Conservation (phyloP, 306 rosid species). For the Bauhinia variegata region DNA sequence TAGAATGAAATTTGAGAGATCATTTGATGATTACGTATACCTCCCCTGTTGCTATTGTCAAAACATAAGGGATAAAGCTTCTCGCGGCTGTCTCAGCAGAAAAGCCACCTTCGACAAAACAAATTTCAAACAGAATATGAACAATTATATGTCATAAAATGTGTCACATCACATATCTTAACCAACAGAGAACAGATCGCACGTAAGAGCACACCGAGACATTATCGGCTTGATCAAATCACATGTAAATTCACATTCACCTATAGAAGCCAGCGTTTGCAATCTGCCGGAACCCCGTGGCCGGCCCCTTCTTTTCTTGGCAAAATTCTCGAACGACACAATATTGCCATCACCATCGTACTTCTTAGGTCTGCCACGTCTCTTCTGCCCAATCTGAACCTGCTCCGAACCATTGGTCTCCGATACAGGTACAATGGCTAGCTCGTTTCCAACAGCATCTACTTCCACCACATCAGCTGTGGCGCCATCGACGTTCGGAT, state of each 20-base stretch:
- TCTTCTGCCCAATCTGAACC: slow-evolving; percentile 35
- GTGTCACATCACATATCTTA: too few species aligned
- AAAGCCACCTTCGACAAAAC: slow-evolving; percentile 34
- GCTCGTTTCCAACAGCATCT: background rate
- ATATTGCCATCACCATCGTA: background rate
- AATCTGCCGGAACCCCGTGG: slow-evolving; percentile 62
- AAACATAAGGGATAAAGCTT: slow-evolving; percentile 39
- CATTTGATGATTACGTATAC: slow-evolving; percentile 19
- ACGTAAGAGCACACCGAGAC: too few species aligned
- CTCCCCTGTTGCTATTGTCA: slow-evolving; percentile 40
- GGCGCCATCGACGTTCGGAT: background rate
- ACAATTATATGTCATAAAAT: too few species aligned
- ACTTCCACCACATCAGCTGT: background rate
- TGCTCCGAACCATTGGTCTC: background rate
- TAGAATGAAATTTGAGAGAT: background rate
- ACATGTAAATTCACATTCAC: slow-evolving; percentile 34
- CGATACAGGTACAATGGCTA: slow-evolving; percentile 15
- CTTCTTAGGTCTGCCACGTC: too few species aligned
- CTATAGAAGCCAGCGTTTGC: slow-evolving; percentile 54
- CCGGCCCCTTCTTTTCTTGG: slow-evolving; percentile 50
- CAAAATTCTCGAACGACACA: background rate
- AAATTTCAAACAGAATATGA: slow-evolving; percentile 9
- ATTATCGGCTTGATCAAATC: too few species aligned
- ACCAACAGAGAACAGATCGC: too few species aligned
- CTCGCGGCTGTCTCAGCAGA: slow-evolving; percentile 43